Evolutionary conservation across 2,329 filamentous ascomycete species (phyloP).

Genomic region (Aaosphaeria arxii): DNA sequence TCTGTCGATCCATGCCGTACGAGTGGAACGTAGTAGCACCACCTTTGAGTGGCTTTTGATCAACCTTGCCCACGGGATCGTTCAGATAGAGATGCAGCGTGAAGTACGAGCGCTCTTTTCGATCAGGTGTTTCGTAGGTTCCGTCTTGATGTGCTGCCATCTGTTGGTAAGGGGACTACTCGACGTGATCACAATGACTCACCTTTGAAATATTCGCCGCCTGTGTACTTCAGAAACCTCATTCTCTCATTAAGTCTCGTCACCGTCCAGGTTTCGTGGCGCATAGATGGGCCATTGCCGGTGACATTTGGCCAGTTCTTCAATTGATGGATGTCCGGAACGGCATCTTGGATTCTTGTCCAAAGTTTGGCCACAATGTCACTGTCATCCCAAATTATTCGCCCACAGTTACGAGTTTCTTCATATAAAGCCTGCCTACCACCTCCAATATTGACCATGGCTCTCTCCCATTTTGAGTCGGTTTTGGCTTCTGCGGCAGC

Average conservation of each 20-base stretch:
- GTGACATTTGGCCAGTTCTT: constrained; percentile 38
- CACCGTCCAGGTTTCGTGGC: constrained; percentile 43
- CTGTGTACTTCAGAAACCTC: constrained; percentile 70
- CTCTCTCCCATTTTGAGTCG: constrained; percentile 58
- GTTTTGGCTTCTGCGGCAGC: constrained; percentile 29
- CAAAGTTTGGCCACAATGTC: constrained; percentile 63
- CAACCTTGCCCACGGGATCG: constrained; percentile 34
- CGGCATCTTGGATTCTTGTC: constrained; percentile 49
- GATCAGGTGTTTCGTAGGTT: constrained; percentile 57
- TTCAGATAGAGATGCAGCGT: constrained; percentile 58
- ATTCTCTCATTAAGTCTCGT: constrained; percentile 67
- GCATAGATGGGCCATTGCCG: constrained; percentile 42
- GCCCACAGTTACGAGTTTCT: constrained; percentile 66
- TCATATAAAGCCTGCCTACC: constrained; percentile 58
- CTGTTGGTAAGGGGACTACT: constrained; percentile 9
- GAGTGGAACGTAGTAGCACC: constrained; percentile 55
- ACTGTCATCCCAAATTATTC: constrained; percentile 71
- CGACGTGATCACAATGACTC: constrained; percentile 3
- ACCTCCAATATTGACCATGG: constrained; percentile 64
- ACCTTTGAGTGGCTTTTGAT: constrained; percentile 42
- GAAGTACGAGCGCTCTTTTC: constrained; percentile 49
- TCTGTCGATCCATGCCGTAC: constrained; percentile 23
- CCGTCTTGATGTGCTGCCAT: constrained; percentile 65
- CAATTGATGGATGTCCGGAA: constrained; percentile 50
- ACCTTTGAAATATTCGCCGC: constrained; percentile 69